Percentiles rank a stretch among this genome's conserved stretches.
Evolutionary conservation across 768 basidiomycete genomes (phyloP).

Genomic region (Paxillus involutus): DNA sequence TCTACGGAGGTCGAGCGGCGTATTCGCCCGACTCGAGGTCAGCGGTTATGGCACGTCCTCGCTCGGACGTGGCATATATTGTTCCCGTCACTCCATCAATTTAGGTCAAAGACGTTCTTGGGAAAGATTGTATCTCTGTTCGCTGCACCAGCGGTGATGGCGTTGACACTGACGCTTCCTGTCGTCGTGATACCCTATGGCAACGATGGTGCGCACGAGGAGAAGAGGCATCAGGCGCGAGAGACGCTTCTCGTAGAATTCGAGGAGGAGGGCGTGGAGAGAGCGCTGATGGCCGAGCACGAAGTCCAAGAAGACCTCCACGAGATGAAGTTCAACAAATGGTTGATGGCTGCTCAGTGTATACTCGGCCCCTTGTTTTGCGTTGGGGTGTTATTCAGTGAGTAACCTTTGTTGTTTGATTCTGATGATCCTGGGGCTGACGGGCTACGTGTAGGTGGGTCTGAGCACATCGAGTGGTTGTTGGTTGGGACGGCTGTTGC

Average conservation of each 20-base stretch:
- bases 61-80: conserved; percentile 56
- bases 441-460: conserved; percentile 39
- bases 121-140: conserved; percentile 75
- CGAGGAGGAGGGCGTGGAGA: conserved; percentile 73
- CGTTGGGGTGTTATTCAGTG: conserved; percentile 74
- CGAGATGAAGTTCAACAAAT: conserved; percentile 69
- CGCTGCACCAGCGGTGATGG: conserved; percentile 84
- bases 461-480: conserved; percentile 47
- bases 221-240: conserved; percentile 28
- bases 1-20: conserved; percentile 47
- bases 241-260: conserved; percentile 61
- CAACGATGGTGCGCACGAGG: conserved; percentile 10
- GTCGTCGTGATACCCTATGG: conserved; percentile 74
- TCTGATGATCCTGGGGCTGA: not conserved
- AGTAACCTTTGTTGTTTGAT: conserved; percentile 26
- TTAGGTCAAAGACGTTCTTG: conserved; percentile 65
- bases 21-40: conserved; percentile 40
- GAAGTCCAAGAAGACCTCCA: conserved; percentile 70
- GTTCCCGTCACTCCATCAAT: conserved; percentile 83
- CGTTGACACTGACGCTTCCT: conserved; percentile 85
- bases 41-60: conserved; percentile 36
- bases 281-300: conserved; percentile 70
- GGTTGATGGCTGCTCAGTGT: conserved; percentile 85
- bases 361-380: conserved; percentile 80
- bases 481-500: conserved; percentile 52